These are phyloP conservation scores for Cladosporium sp. DNA, from an alignment of 2,329 filamentous ascomycete species.

Conservation along the genomic window DNA sequence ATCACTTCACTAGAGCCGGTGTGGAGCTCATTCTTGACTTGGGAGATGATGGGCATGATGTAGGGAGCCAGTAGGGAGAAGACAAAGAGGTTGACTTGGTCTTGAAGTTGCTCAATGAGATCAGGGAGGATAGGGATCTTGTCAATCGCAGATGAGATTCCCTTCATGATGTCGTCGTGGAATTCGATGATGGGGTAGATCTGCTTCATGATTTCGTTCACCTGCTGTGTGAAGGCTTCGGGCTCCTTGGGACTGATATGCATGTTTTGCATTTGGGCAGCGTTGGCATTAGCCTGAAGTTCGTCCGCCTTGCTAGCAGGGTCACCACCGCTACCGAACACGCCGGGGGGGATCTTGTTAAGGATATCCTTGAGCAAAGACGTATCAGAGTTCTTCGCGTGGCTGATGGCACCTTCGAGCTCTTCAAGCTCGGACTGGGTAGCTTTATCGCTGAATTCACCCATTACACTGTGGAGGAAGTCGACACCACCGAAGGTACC, in stretches of 20 bases:
- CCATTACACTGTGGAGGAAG: constrained; percentile 49
- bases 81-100: constrained; percentile 83
- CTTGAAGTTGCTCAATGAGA: constrained; percentile 78
- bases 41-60: constrained; percentile 76
- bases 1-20: constrained; percentile 87
- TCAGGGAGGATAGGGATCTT: constrained; percentile 81
- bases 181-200: constrained; percentile 88
- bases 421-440: constrained; percentile 69
- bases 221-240: constrained; percentile 76
- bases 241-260: constrained; percentile 72
- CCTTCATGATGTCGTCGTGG: constrained; percentile 82
- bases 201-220: constrained; percentile 68
- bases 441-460: constrained; percentile 47
- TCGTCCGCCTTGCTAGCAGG: constrained; percentile 63
- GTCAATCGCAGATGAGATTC: constrained; percentile 72
- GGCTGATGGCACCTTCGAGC: constrained; percentile 74
- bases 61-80: constrained; percentile 90
- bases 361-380: constrained; percentile 77
- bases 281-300: constrained; percentile 69
- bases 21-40: constrained; percentile 81
- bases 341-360: constrained; percentile 72
- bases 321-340: constrained; percentile 72
- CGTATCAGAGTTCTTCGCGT: constrained; percentile 58
- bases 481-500: constrained; percentile 51
- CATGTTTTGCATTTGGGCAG: constrained; percentile 71